Base-by-base conservation (phyloP, 345 rosid species). In the Citrus trifoliata region DNA sequence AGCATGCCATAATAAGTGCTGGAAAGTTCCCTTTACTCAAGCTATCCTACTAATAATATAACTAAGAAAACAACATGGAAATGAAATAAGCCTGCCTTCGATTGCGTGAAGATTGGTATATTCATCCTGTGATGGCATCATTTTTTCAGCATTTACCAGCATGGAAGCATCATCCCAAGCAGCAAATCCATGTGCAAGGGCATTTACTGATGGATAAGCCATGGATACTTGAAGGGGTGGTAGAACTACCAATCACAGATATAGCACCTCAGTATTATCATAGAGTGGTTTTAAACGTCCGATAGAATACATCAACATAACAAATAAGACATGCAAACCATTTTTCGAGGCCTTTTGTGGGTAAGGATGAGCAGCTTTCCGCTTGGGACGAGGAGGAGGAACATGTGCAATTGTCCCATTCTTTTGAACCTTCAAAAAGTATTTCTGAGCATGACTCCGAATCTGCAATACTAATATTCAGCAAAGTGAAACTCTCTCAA, bases 361-460 rank as follows among this genome's bases (percentile, higher is more conserved):
- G 86, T 93, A 95, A 13, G 99, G 99, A 80, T 95, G 98, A 24
- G 95, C 71, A 68, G 99, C 97, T 90, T 95, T 95, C 85, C 97
- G 96, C 84, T 95, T 95, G 61, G 99, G 99, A 16, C 98, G 92
- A 76, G 99, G 99, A 27, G 99, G 97, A 51, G 99, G 99, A 19
- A 93, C 98, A 77, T 95, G 99, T 7, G 97, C 98, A 61, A 85
- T 69, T 27, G 99, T 84, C 67, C 99, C 99, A 27, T 91, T 93
- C 86, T 95, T 95, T 79, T 95, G 98, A 79, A 95, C 97, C 89
- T 95, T 95, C 87, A 95, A 71, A 86, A 95, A 95, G 84, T 93
- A 95, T 82, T 95, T 95, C 85, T 95, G 99, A 14, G 99, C 99
- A 87, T 95, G 99, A 83, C 99, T 95, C 79, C 99, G 86, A 67